A percentile compares a stretch with the other conserved stretches of the same genome.
Evolutionary conservation across 768 basidiomycete genomes (phyloP).

Genomic region (Leccinum ochraceum): DNA sequence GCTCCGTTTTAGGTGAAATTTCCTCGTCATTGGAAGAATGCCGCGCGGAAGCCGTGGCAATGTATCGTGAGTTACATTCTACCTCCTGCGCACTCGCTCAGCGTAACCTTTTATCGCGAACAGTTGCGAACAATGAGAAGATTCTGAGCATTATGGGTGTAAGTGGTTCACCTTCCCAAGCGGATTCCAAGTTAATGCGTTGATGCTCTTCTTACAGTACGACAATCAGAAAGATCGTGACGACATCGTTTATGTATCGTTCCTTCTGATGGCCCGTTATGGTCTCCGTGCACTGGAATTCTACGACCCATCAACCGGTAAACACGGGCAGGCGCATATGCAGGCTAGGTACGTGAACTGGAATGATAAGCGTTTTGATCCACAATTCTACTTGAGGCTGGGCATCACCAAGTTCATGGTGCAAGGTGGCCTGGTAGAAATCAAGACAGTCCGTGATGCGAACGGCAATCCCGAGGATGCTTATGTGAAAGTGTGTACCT

Average conservation of each 20-base stretch:
- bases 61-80: slow-evolving; percentile 58
- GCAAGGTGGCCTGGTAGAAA: slow-evolving; percentile 61
- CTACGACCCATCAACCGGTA: slow-evolving; percentile 77
- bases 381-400: slow-evolving; percentile 43
- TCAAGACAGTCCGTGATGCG: slow-evolving; percentile 65
- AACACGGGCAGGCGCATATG: slow-evolving; percentile 91
- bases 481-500: slow-evolving; percentile 59
- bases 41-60: slow-evolving; percentile 84
- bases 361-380: neutral
- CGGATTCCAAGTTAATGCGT: neutral
- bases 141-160: slow-evolving; percentile 84
- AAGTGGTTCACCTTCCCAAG: slow-evolving; percentile 23
- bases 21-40: slow-evolving; percentile 94
- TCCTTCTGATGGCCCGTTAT: slow-evolving; percentile 83
- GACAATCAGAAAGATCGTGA: slow-evolving; percentile 65
- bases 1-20: slow-evolving; percentile 80
- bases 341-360: slow-evolving; percentile 65
- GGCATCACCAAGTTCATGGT: slow-evolving; percentile 85
- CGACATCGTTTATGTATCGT: slow-evolving; percentile 79
- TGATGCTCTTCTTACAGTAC: slow-evolving; percentile 47
- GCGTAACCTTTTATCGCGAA: neutral
- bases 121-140: slow-evolving; percentile 72
- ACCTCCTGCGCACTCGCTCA: neutral
- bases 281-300: slow-evolving; percentile 79
- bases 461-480: slow-evolving; percentile 64